phyloP scores from a whole-genome alignment of 495 filamentous ascomycete species.

The Neurospora sp. region DNA sequence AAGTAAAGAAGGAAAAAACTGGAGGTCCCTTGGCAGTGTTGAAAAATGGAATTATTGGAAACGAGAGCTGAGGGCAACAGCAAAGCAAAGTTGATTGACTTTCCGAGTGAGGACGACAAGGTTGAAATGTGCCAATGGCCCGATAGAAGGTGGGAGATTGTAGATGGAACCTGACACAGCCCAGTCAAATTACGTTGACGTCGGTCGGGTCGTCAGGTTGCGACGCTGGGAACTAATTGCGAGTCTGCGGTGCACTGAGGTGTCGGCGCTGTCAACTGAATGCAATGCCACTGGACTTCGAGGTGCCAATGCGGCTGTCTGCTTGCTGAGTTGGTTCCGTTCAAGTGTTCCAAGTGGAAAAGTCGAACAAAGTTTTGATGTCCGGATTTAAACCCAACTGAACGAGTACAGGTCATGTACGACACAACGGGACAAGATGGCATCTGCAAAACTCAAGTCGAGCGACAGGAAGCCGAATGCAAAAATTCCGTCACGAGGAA shows the following conservation, averaged over 20 bases:
- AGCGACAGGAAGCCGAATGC: neutral
- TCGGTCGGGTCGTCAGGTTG: neutral
- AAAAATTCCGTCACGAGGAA: neutral
- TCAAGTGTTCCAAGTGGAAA: neutral
- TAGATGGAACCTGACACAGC: constrained; percentile 1
- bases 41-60: neutral
- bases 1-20: neutral
- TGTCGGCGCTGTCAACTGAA: neutral
- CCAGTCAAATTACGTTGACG: constrained; percentile 10
- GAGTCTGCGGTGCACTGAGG: neutral
- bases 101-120: neutral
- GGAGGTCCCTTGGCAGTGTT: neutral
- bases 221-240: neutral
- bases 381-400: neutral
- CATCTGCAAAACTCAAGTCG: neutral
- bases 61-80: neutral
- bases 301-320: neutral
- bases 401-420: neutral
- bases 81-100: constrained; percentile 1
- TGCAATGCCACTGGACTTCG: neutral
- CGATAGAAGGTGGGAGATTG: neutral
- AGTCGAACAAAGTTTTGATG: neutral
- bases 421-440: neutral
- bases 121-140: neutral
- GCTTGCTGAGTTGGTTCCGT: neutral